Evolutionary conservation across 495 filamentous ascomycete genomes (phyloP).

Genomic region (Penicillium angulare): DNA sequence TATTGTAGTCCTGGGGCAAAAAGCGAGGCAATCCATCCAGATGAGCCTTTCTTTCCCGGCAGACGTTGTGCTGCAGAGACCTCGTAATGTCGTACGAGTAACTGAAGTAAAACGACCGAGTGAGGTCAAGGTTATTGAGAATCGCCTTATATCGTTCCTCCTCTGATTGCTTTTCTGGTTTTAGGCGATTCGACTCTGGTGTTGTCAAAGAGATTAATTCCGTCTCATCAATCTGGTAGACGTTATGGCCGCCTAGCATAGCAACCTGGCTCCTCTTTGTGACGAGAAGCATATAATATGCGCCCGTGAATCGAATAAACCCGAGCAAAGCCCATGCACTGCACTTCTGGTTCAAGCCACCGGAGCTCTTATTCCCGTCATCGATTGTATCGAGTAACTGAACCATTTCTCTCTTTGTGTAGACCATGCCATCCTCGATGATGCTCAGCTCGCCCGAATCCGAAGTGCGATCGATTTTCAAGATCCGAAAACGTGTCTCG

Average conservation of each 20-base stretch:
- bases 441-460: slow-evolving; percentile 79
- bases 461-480: slow-evolving; percentile 90
- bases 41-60: slow-evolving; percentile 69
- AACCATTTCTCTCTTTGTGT: slow-evolving; percentile 89
- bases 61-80: slow-evolving; percentile 90
- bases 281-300: slow-evolving; percentile 96
- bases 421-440: slow-evolving; percentile 90
- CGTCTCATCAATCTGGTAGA: slow-evolving; percentile 95
- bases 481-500: slow-evolving; percentile 82
- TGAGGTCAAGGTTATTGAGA: slow-evolving; percentile 85
- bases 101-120: slow-evolving; percentile 93
- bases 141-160: slow-evolving; percentile 87
- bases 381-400: slow-evolving; percentile 91
- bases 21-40: slow-evolving; percentile 58
- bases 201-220: slow-evolving; percentile 83
- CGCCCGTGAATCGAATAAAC: slow-evolving; percentile 92
- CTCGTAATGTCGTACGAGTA: slow-evolving; percentile 96
- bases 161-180: slow-evolving; percentile 79
- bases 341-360: slow-evolving; percentile 87
- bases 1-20: slow-evolving; percentile 68
- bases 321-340: slow-evolving; percentile 92
- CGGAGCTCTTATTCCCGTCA: slow-evolving; percentile 87
- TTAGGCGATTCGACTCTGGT: slow-evolving; percentile 59
- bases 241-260: slow-evolving; percentile 92
- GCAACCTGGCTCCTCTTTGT: slow-evolving; percentile 95